Conservation (phyloP, 352 stramenopile genomes). For the Phytophthora capsici region DNA sequence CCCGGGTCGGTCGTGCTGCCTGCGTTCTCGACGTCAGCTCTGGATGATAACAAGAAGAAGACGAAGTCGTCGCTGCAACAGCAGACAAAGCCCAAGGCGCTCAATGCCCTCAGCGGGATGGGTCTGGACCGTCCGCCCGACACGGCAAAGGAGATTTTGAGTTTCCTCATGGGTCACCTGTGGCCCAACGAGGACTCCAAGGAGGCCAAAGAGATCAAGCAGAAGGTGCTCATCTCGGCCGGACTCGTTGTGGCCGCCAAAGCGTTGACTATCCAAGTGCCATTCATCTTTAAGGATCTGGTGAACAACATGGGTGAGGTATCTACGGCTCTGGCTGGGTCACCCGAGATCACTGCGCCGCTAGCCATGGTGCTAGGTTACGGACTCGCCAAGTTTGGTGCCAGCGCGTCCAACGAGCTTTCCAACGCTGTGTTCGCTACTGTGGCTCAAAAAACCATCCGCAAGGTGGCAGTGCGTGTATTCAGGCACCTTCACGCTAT, state of each 20-base stretch:
- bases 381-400: constrained; percentile 90
- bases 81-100: constrained; percentile 8
- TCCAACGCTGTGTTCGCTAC: constrained; percentile 96
- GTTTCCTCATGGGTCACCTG: constrained; percentile 64
- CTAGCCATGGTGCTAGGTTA: constrained; percentile 95
- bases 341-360: constrained; percentile 57
- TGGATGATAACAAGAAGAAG: constrained; percentile 37
- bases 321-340: constrained; percentile 38
- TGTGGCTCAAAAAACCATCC: constrained; percentile 96
- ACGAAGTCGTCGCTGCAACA: background rate
- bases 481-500: constrained; percentile 95
- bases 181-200: constrained; percentile 67
- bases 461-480: constrained; percentile 92
- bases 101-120: constrained; percentile 33
- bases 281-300: constrained; percentile 98
- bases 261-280: constrained; percentile 94
- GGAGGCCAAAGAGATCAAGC: constrained; percentile 76
- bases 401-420: constrained; percentile 93
- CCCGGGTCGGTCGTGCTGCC: constrained; percentile 12
- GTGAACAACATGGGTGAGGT: constrained; percentile 84
- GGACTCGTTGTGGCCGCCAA: constrained; percentile 92
- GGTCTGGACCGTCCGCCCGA: constrained; percentile 37
- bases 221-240: constrained; percentile 83
- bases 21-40: constrained; percentile 41
- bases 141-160: constrained; percentile 65